A percentile compares a stretch with the other conserved stretches of the same genome.
Evolutionary conservation across 2,329 filamentous ascomycete species (phyloP).

Genomic region (Stylonectria norvegica): DNA sequence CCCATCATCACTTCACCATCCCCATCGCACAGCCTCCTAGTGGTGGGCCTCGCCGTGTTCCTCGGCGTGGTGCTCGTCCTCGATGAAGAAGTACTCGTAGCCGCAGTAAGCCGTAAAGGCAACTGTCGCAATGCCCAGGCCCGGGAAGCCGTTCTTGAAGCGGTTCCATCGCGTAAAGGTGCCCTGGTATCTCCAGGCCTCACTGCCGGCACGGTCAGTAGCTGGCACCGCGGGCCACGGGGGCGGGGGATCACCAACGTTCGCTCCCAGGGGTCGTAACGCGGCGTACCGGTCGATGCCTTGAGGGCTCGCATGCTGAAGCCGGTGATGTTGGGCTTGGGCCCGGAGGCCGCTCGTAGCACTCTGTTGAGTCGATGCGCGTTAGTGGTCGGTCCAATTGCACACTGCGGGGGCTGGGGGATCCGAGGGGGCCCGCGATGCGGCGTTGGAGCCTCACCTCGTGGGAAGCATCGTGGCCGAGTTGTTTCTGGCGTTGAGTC

Average conservation of each 20-base stretch:
- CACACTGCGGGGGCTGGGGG: not conserved
- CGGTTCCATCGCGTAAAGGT: conserved; percentile 86
- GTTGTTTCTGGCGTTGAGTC: conserved; percentile 23
- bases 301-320: conserved; percentile 84
- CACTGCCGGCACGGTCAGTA: conserved; percentile 51
- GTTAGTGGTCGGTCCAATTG: conserved; percentile 1
- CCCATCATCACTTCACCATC: conserved; percentile 6
- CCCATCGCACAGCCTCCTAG: conserved; percentile 33
- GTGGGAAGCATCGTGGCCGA: conserved; percentile 38
- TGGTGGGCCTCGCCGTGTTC: conserved; percentile 56
- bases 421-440: not conserved
- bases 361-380: conserved; percentile 28
- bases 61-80: conserved; percentile 62
- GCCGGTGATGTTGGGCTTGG: conserved; percentile 78
- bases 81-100: conserved; percentile 84
- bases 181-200: conserved; percentile 91
- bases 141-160: conserved; percentile 82
- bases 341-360: conserved; percentile 50
- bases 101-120: conserved; percentile 87
- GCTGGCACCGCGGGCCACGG: conserved; percentile 6
- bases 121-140: conserved; percentile 86
- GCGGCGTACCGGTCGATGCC: conserved; percentile 60
- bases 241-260: conserved; percentile 44
- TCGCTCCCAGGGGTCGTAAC: conserved; percentile 66
- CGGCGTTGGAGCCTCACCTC: conserved; percentile 30